Base-by-base conservation (phyloP, 768 basidiomycete species). In the Pilatotrama ljubarskyi region DNA sequence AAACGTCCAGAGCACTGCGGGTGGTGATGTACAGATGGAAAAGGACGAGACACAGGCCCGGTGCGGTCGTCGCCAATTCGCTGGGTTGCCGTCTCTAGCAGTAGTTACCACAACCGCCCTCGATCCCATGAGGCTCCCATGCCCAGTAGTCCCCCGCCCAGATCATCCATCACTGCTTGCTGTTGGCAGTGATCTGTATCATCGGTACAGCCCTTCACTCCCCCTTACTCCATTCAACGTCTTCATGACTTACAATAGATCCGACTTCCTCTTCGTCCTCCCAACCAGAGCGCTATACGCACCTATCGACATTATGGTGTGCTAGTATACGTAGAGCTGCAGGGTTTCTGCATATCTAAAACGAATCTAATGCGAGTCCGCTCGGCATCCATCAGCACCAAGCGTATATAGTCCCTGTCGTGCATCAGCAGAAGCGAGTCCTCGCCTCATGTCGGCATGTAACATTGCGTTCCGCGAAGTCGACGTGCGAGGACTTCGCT, bases 151-250 rank as follows among this genome's bases (percentile, higher is more conserved):
- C 26, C 51, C 38, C 42, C 52, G 55, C 56, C 61, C 46, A 47
- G 61, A 63, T 58, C 52, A 63, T 43, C 57, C 61, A 63, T 63
- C 54, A 61, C 32, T 15, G 26, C 57, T 53, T 44, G 29, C 56
- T 37, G 47, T 52, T 53, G 51, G 47, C 40, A 53, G 11, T 58
- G 57, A 53, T 58, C 57, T 58, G 35, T 63, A 58, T 63, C 61
- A 63, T 36, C 55, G 36, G 56, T 63, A 63, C 61, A 58, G 61
- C 61, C 61, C 18, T 17, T 17, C 22, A 15, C 25, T 29, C 55
- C 35, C 57, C 60, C 36, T 61, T 54, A n/a, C 47, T 57, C 49
- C 52, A 48, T 61, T 51, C 56, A 56, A 46, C 14, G 41, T 1
- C 43, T 25, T 17, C 14, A 44, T 20, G 10, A 24, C 15, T 13